Base-by-base conservation (phyloP, 2,329 filamentous ascomycete genomes). In the Furcasterigmium sp. region DNA sequence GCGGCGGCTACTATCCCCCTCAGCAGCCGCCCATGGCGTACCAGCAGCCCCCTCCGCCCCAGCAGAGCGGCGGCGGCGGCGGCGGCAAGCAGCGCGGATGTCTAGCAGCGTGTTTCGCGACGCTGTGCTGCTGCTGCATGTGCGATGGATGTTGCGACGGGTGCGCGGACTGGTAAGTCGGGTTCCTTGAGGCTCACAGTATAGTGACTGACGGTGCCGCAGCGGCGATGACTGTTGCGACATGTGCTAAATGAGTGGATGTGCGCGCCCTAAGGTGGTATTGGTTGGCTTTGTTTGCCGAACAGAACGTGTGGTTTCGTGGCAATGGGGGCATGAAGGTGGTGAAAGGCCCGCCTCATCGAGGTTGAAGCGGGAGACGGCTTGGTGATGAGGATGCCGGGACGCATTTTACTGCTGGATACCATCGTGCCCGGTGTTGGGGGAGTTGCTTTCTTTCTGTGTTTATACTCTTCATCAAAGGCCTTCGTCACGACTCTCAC, bases 71-170 rank as follows among this genome's bases (percentile, higher is more conserved):
- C 47, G 52, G 49, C 57, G 57, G 46, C 19, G 46, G 48, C 28
- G 57, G 63, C 39, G 62, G 63, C 44, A 65, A 62, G 39, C 39
- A 41, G 29, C 21, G 30, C 17, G 41, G 41, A 51, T 75, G 72
- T 52, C 53, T 75, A 41, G 62, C 65, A 35, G 69, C 62, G 44
- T 75, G 70, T 61, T 57, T 76, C 37, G 71, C 72, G 8, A 61
- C 65, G 14, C 53, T 76, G 42, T 75, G 71, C 60, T 74, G 68
- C 57, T 76, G 72, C 57, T 75, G 70, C 49, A 65, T 69, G 42
- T 61, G 65, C 35, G 72, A 75, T 44, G 72, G 74, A 50, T 65
- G 62, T 23, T 75, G 72, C 56, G 72, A 76, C 53, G 70, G 67
- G 51, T 75, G 48, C 32, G 48, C 46, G 14, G 48, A 50, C 30